phyloP scores from a whole-genome alignment of 2,329 filamentous ascomycete genomes.

The Fusarium sp. region DNA sequence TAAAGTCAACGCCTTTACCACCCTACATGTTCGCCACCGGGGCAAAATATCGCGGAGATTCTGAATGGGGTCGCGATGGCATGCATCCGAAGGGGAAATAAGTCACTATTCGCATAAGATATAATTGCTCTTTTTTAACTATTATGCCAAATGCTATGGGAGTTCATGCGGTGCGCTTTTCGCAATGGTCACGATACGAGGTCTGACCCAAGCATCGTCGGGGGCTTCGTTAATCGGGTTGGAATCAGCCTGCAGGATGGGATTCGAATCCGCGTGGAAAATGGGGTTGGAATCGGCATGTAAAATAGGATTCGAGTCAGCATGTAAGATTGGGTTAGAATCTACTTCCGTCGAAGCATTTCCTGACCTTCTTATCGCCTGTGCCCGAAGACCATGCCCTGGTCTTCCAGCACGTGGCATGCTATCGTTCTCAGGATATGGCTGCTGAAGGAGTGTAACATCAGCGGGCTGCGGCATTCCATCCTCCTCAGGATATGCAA shows the following conservation, averaged over 20 bases:
- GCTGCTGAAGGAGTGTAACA: background rate
- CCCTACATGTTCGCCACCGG: fast-evolving
- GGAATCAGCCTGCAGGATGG: background rate
- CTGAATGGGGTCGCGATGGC: fast-evolving
- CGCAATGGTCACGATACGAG: background rate
- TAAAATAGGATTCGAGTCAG: background rate
- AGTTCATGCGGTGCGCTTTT: background rate
- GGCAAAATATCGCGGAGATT: fast-evolving
- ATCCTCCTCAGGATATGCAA: background rate
- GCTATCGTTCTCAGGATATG: background rate
- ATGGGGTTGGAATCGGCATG: background rate
- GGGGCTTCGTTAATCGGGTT: background rate
- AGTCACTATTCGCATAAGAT: background rate
- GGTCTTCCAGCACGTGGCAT: background rate
- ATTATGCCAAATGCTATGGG: background rate
- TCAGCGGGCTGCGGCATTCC: background rate
- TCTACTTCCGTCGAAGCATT: background rate
- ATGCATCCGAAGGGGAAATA: no score
- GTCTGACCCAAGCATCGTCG: background rate
- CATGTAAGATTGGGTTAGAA: background rate
- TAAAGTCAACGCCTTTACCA: fast-evolving
- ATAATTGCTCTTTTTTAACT: fast-evolving
- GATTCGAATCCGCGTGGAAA: background rate
- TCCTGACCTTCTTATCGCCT: background rate
- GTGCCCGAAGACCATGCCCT: background rate